Evolutionary conservation across 2,329 filamentous ascomycete species (phyloP).

Genomic region (Sporothrix humicola): DNA sequence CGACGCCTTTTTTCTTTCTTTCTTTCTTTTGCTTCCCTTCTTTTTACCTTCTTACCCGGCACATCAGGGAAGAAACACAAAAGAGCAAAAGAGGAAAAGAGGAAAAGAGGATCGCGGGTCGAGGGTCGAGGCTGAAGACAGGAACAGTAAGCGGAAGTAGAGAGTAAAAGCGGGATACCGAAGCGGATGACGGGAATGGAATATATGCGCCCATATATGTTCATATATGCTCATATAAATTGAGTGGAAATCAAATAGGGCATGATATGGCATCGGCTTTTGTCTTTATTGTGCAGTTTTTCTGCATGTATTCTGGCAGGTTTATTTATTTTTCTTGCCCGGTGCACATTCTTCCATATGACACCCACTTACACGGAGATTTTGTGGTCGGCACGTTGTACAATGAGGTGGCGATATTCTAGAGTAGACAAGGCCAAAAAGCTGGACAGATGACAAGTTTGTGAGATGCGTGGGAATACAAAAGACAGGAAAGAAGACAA

Average conservation of each 20-base stretch:
- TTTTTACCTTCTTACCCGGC: conserved; percentile 7
- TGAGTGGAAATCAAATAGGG: no score
- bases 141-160: not conserved
- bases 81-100: not conserved
- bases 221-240: no score
- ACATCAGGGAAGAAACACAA: conserved; percentile 3
- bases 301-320: no score
- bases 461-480: not conserved
- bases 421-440: not conserved
- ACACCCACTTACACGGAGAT: not conserved
- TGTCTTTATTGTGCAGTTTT: no score
- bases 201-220: no score
- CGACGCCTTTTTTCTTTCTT: not conserved
- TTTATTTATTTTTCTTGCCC: not conserved
- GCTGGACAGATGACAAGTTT: not conserved
- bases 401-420: not conserved
- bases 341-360: conserved; percentile 8
- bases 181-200: not conserved
- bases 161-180: not conserved
- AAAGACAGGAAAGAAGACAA: not conserved
- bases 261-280: no score
- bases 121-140: not conserved
- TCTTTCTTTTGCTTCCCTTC: not conserved
- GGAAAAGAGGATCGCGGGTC: not conserved
- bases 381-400: no score